phyloP scores from a whole-genome alignment of 2,329 filamentous ascomycete genomes.

The Raffaelea albimanens region DNA sequence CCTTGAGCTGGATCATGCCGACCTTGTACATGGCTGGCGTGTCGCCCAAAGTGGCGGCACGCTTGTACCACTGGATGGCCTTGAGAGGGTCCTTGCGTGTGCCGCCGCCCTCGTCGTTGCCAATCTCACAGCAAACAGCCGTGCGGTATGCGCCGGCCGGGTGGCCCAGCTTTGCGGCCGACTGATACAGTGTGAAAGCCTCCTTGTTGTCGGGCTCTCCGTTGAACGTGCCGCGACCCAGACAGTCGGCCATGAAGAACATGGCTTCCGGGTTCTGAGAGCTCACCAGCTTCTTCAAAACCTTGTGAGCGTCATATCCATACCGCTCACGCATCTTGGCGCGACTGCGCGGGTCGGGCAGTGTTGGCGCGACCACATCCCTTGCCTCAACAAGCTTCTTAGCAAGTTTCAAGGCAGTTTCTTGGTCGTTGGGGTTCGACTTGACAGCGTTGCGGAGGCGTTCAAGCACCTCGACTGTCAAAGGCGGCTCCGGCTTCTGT shows the following conservation, averaged over 20 bases:
- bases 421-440: conserved; percentile 62
- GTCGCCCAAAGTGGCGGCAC: conserved; percentile 82
- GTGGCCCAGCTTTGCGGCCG: conserved; percentile 83
- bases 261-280: conserved; percentile 74
- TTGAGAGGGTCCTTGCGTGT: conserved; percentile 86
- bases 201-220: conserved; percentile 78
- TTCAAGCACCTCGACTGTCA: conserved; percentile 73
- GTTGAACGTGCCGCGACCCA: conserved; percentile 73
- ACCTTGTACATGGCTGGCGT: conserved; percentile 97
- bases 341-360: conserved; percentile 61
- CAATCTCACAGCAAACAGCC: conserved; percentile 94
- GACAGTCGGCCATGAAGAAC: conserved; percentile 86
- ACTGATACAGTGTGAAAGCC: conserved; percentile 88
- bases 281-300: conserved; percentile 76
- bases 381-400: conserved; percentile 83
- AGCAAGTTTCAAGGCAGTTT: conserved; percentile 61
- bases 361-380: conserved; percentile 55
- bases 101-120: conserved; percentile 86
- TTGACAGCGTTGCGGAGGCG: conserved; percentile 60
- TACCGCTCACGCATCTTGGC: conserved; percentile 75
- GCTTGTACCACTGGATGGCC: conserved; percentile 96
- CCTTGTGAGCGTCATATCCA: conserved; percentile 76
- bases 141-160: conserved; percentile 84
- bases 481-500: conserved; percentile 32
- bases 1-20: conserved; percentile 91